Evolutionary conservation across 495 filamentous ascomycete species (phyloP).

Genomic region (Penicillium riverlandense): DNA sequence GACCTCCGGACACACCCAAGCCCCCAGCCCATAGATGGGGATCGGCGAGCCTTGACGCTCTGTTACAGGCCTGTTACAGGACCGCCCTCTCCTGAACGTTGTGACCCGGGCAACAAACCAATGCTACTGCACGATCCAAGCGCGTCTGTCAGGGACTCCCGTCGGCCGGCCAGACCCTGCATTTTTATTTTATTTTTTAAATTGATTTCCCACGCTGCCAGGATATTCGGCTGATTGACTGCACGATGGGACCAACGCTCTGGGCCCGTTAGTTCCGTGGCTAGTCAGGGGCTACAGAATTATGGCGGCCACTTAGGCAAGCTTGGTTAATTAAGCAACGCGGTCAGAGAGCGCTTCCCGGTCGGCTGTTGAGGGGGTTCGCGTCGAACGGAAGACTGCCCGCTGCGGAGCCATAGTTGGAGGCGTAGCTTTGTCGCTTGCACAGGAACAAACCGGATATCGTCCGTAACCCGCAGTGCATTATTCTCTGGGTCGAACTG

Average conservation of each 20-base stretch:
- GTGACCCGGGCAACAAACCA: too few species aligned
- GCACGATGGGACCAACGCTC: constrained; percentile 6
- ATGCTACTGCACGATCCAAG: neutral
- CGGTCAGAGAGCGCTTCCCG: neutral
- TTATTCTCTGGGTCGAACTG: too few species aligned
- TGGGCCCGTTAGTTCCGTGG: neutral
- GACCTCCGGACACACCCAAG: constrained; percentile 1
- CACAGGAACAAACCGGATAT: too few species aligned
- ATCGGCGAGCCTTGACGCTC: constrained; percentile 4
- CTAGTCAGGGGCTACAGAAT: neutral
- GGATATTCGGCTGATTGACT: too few species aligned
- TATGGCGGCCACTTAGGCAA: constrained; percentile 1
- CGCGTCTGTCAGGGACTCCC: constrained; percentile 8
- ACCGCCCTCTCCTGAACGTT: too few species aligned
- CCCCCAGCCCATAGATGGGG: neutral
- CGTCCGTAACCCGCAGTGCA: too few species aligned
- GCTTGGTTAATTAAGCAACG: constrained; percentile 9
- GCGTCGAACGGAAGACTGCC: too few species aligned
- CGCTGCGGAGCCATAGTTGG: too few species aligned
- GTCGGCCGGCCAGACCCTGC: constrained; percentile 1
- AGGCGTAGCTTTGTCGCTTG: too few species aligned
- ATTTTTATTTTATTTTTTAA: too few species aligned
- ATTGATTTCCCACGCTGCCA: too few species aligned
- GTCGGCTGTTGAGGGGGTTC: neutral
- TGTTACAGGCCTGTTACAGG: neutral